A percentile compares a stretch with the other conserved stretches of the same genome.
phyloP scores from a whole-genome alignment of 768 basidiomycete species.

The Mycena chlorophos region DNA sequence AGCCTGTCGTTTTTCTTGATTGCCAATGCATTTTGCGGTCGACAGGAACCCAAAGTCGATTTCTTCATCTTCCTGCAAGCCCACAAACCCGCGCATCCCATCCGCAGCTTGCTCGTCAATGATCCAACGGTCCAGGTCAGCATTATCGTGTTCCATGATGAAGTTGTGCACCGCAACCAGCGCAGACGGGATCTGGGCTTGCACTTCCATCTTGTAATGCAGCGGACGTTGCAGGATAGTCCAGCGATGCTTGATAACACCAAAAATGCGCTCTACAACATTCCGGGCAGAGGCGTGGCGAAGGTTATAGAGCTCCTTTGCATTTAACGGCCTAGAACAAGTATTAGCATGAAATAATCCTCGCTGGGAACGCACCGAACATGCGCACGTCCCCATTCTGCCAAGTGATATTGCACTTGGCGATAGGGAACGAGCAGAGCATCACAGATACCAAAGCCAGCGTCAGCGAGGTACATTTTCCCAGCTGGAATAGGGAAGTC shows the following conservation, averaged over 20 bases:
- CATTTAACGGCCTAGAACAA: background rate
- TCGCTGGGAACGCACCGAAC: background rate
- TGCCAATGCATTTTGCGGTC: background rate
- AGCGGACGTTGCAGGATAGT: background rate
- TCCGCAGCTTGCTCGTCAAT: background rate
- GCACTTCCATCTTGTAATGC: background rate
- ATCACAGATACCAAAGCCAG: constrained; percentile 35
- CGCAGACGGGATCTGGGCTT: background rate
- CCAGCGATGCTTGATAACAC: background rate
- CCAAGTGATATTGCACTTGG: constrained; percentile 38
- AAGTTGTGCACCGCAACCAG: background rate
- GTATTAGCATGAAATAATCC: background rate
- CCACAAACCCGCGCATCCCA: background rate
- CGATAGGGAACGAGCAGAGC: constrained; percentile 38
- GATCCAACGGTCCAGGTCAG: too few relatives aligned
- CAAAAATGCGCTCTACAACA: background rate
- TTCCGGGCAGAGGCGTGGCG: background rate
- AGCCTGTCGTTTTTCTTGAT: background rate
- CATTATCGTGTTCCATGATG: background rate
- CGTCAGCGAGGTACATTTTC: constrained; percentile 37
- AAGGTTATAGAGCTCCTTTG: background rate
- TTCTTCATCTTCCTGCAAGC: too few relatives aligned
- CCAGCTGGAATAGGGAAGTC: constrained; percentile 34
- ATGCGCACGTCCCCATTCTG: constrained; percentile 30
- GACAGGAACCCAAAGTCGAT: background rate